Evolutionary conservation across 768 basidiomycete genomes (phyloP).

Genomic region (Kwoniella mangroviensis): DNA sequence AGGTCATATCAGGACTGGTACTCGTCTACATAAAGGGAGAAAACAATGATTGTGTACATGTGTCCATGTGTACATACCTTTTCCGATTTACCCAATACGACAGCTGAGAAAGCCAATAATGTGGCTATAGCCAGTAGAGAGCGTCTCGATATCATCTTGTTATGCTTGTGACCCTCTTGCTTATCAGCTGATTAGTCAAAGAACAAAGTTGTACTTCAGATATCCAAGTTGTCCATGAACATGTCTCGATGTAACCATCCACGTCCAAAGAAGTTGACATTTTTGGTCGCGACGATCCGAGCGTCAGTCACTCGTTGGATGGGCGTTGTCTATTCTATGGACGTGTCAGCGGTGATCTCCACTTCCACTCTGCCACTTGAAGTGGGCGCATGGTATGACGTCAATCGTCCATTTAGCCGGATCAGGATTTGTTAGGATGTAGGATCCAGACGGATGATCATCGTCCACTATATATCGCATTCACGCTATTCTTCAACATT

Average conservation of each 20-base stretch:
- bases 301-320: conserved; percentile 8
- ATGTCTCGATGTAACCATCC: neutral
- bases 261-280: neutral
- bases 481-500: neutral
- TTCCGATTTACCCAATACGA: conserved; percentile 20
- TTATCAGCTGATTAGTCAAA: neutral
- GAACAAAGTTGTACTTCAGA: neutral
- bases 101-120: conserved; percentile 14
- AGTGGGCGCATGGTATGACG: neutral
- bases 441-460: neutral
- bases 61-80: conserved; percentile 5
- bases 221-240: neutral
- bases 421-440: neutral
- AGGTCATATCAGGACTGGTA: neutral
- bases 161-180: too few species aligned
- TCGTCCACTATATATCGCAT: neutral
- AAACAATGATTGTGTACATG: too few species aligned
- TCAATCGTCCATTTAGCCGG: neutral
- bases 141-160: conserved; percentile 19
- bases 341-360: conserved; percentile 2
- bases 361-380: conserved; percentile 3
- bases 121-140: neutral
- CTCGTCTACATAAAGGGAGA: neutral
- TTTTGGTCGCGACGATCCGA: conserved; percentile 14
- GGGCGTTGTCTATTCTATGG: too few species aligned